Conservation (phyloP, 2,329 filamentous ascomycete genomes). For the Myrmaecium sp. region DNA sequence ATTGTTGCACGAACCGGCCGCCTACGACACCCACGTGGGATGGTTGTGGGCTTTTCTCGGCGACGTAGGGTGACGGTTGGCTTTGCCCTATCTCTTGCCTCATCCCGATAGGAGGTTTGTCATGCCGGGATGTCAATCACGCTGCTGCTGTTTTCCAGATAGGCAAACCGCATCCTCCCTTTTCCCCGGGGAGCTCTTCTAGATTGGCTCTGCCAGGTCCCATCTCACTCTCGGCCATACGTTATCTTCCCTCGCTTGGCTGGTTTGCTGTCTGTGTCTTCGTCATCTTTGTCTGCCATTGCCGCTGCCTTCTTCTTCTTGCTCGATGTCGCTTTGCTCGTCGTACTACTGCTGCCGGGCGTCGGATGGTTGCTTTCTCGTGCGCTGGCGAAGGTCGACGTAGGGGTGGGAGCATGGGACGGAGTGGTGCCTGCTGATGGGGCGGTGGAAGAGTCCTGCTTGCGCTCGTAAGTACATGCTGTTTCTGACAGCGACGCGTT, state of each 20-base stretch:
- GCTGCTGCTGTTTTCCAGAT: no score
- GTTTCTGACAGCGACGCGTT: background rate
- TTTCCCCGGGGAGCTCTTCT: no score
- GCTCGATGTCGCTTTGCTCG: slow-evolving; percentile 14
- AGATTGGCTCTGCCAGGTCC: no score
- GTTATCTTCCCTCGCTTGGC: slow-evolving; percentile 32
- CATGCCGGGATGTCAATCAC: no score
- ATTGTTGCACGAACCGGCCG: no score
- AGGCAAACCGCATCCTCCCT: no score
- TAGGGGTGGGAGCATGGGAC: slow-evolving; percentile 31
- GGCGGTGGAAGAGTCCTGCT: slow-evolving; percentile 22
- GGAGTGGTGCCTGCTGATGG: slow-evolving; percentile 23
- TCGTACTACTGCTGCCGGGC: slow-evolving; percentile 15
- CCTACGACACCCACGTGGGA: no score
- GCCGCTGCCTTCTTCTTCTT: slow-evolving; percentile 31
- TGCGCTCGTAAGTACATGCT: no score
- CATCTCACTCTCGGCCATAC: slow-evolving; percentile 28
- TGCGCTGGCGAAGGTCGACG: slow-evolving; percentile 26
- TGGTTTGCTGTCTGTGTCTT: slow-evolving; percentile 28
- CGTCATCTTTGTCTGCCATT: slow-evolving; percentile 27
- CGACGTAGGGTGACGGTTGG: no score
- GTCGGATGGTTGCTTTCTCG: slow-evolving; percentile 28
- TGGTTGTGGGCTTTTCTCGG: no score
- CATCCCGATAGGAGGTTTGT: no score
- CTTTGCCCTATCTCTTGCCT: no score